Evolutionary conservation across 2,329 filamentous ascomycete genomes (phyloP), one percentile per base, ranked within the genome.

Genomic region (Alternaria tenuissima): DNA sequence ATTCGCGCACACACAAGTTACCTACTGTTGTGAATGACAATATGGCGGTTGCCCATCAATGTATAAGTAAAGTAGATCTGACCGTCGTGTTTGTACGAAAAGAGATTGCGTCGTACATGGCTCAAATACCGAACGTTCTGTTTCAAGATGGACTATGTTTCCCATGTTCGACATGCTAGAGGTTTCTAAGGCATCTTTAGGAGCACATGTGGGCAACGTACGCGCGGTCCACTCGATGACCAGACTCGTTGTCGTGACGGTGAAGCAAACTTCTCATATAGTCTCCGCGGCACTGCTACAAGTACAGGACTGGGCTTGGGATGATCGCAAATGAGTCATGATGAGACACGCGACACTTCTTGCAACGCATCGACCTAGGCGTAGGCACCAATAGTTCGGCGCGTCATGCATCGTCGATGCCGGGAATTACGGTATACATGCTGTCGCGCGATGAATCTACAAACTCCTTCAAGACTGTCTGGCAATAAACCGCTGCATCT

Each of bases 401-500:
- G 36, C 36, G 16, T 41, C 49, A 52, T 52, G 6, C 24, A 52
- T 52, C 11, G n/a, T 28, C 38, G 39, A 26, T 43, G 38, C 51
- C 26, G 20, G 18, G 30, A 7, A n/a, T 22, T 8, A 22, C 3
- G 22, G 1, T 1, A 43, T 43, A 9, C 18, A 28, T 7, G 28
- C 34, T 24, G 32, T 58, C 42, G 49, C n/a, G 49, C 47, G 34
- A 54, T 16, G 48, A 11, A 4, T 7, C 0, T 12, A 8, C 9
- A 30, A 36, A 38, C 3, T 36, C 14, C 24, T 3, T 20, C 2
- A 24, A 14, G n/a, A 7, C 5, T 26, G 20, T 38, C 14, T 28
- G 5, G 3, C 18, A 3, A 12, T 38, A 4, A 36, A 18, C 24
- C 34, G 30, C 28, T 30, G 30, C 20, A 16, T 11, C 32, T 30